These are phyloP conservation scores for Pichia sp. DNA, from an alignment of 1,139 yeast species.

Conservation along the genomic window DNA sequence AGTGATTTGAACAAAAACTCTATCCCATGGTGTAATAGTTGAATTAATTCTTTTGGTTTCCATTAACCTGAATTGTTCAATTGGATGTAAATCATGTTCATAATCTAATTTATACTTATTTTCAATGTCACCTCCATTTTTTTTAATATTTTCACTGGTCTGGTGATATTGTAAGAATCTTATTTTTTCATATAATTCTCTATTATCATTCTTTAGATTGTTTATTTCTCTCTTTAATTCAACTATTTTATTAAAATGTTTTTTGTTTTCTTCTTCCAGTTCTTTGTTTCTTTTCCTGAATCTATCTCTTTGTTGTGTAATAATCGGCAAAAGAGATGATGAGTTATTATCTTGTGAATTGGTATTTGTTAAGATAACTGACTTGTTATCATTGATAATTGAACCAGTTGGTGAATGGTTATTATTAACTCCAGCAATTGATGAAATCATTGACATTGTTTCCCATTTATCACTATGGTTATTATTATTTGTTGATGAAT, in stretches of 20 bases:
- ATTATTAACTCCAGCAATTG: constrained; percentile 35
- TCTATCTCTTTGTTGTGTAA: constrained; percentile 91
- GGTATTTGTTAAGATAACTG: not conserved
- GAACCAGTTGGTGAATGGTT: constrained; percentile 43
- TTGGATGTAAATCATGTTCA: constrained; percentile 77
- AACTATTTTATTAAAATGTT: constrained; percentile 45
- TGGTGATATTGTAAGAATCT: constrained; percentile 60
- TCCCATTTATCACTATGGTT: constrained; percentile 40
- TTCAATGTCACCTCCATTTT: constrained; percentile 41
- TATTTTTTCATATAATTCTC: constrained; percentile 73
- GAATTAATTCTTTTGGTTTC: constrained; percentile 75
- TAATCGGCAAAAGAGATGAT: constrained; percentile 68
- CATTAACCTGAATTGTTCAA: constrained; percentile 71
- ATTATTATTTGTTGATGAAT: constrained; percentile 24
- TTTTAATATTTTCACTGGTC: constrained; percentile 16
- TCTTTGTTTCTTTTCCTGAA: constrained; percentile 76
- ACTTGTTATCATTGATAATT: constrained; percentile 30
- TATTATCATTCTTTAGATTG: constrained; percentile 63
- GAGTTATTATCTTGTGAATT: not conserved
- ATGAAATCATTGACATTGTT: constrained; percentile 64
- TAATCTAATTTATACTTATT: constrained; percentile 52
- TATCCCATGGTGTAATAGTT: constrained; percentile 68
- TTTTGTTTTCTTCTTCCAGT: constrained; percentile 73
- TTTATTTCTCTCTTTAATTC: constrained; percentile 63
- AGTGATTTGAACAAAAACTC: constrained; percentile 70